Evolutionary conservation across 148 eudicot genomes (phyloP), one percentile per base, ranked within the genome.

Genomic region (Selenicereus undatus): DNA sequence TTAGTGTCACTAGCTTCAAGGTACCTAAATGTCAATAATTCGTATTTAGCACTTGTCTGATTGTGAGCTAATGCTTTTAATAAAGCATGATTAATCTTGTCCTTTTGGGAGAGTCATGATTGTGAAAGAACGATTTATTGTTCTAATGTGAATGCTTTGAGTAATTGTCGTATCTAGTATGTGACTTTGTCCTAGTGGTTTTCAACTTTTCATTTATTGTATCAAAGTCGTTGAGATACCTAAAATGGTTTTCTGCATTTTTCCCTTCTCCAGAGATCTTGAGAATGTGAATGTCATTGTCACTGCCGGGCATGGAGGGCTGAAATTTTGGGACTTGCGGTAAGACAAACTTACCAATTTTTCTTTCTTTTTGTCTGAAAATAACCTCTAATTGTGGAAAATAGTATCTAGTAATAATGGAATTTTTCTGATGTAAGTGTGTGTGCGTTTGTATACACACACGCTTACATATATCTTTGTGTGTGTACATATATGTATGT

Each of bases 251-350:
- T 26, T 24, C 14, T 32, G 11, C 50, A 4, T 35, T 30, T 13
- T 22, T 8, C n/a, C 10, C n/a, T 45, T 42, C 17, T 86, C 65
- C 90, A 95, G 98, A 78, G 92, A 88, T 81, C 69, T 85, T 22
- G 99, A 89, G 86, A 85, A 89, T 81, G 84, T 90, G 76, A 92
- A 96, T 90, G 81, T 93, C 22, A 83, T 93, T 79, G 91, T 91
- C 58, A 90, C 94, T 74, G 98, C 94, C 78, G 98, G 99, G 39
- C 90, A 90, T 76, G 90, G 89, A 81, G 94, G 99, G 75, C 72
- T 93, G 66, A 96, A 91, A 84, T 93, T 96, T 82, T 96, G 99
- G 99, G 98, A 96, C 91, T 73, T 96, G 78, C 92, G 99, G 99
- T 93, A 87, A 81, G 71, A 78, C 51, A 81, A 8, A 56, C 32